Percentiles rank a stretch among this genome's conserved stretches.
Evolutionary conservation across 2,329 filamentous ascomycete species (phyloP).

Genomic region (Paecilomyces formosus): DNA sequence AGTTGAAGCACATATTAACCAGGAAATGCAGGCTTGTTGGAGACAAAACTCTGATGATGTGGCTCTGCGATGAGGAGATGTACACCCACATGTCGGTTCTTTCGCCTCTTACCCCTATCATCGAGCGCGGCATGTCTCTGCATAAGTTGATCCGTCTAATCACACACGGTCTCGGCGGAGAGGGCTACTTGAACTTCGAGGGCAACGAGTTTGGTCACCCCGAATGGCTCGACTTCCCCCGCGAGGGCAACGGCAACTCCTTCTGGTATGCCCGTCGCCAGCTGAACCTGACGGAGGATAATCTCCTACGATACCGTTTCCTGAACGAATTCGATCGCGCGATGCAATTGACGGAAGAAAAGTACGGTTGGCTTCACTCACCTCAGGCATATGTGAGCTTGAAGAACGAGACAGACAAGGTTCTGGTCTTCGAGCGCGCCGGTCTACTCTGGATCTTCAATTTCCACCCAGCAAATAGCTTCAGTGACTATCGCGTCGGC

Average conservation of each 20-base stretch:
- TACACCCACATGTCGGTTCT: conserved; percentile 96
- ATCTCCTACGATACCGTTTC: conserved; percentile 77
- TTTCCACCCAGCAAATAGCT: conserved; percentile 80
- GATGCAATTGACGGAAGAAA: conserved; percentile 83
- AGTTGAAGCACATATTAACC: background rate
- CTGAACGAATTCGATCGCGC: conserved; percentile 88
- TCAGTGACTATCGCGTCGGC: conserved; percentile 85
- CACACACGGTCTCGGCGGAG: conserved; percentile 84
- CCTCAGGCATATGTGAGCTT: conserved; percentile 85
- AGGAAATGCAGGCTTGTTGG: conserved; percentile 73
- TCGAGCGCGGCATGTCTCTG: conserved; percentile 82
- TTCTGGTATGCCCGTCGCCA: conserved; percentile 93
- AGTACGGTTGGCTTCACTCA: conserved; percentile 83
- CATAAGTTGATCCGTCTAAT: conserved; percentile 98
- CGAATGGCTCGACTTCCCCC: conserved; percentile 97
- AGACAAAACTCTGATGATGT: conserved; percentile 96
- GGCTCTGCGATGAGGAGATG: conserved; percentile 92
- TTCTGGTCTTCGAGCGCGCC: conserved; percentile 89
- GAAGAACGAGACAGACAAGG: conserved; percentile 90
- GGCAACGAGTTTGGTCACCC: conserved; percentile 98
- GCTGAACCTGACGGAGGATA: conserved; percentile 84
- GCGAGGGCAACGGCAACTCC: conserved; percentile 83
- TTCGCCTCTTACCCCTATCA: conserved; percentile 74
- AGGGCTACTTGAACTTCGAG: conserved; percentile 97
- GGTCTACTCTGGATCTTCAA: conserved; percentile 94